phyloP scores from a whole-genome alignment of 116 monocot genomes.

The Phalaenopsis hybrid region DNA sequence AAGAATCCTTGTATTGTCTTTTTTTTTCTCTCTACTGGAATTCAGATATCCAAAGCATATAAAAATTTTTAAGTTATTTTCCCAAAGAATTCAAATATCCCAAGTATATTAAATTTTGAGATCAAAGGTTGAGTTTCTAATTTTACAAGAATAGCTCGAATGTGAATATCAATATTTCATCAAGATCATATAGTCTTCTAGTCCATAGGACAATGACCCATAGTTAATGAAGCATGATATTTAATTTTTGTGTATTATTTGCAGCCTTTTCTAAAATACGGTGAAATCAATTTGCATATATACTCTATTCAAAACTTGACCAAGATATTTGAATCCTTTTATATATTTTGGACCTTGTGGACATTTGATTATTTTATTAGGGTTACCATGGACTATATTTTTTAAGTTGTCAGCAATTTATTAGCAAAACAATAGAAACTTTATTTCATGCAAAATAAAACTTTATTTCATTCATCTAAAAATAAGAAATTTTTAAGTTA shows the following conservation, averaged over 20 bases:
- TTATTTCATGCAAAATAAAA: slow-evolving; percentile 1
- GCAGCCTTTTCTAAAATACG: not conserved
- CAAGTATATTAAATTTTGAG: not conserved
- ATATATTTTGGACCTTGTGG: not conserved
- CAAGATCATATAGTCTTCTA: not conserved
- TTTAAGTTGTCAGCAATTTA: not conserved
- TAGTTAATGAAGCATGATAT: not conserved
- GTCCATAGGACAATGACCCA: not conserved
- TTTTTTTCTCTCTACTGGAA: not conserved
- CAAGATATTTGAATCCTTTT: not conserved
- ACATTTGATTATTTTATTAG: not conserved
- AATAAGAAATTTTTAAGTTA: not conserved
- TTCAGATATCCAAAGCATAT: not conserved
- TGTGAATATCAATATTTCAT: not conserved
- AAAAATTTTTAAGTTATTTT: not conserved
- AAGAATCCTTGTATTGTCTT: not conserved
- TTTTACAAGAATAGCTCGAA: not conserved
- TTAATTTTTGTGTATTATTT: not conserved
- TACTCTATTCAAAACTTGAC: too few relatives aligned
- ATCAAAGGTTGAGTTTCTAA: not conserved
- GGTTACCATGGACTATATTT: too few relatives aligned
- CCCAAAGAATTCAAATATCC: not conserved
- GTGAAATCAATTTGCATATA: not conserved
- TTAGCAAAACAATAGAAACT: not conserved
- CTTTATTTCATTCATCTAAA: not conserved